Conservation (phyloP, 108 stramenopile genomes). For the Pseudonitzschia pungens region DNA sequence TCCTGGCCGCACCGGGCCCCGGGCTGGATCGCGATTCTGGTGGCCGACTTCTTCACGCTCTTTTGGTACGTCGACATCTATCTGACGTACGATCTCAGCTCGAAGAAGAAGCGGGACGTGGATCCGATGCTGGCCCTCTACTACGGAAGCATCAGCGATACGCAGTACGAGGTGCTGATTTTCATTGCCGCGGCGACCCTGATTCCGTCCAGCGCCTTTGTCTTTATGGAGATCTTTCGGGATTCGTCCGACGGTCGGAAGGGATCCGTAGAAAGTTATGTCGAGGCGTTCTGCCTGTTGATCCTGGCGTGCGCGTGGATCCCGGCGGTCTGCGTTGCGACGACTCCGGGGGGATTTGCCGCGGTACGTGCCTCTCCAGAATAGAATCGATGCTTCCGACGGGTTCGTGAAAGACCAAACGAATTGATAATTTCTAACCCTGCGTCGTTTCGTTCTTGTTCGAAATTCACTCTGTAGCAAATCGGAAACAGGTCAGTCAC, state of each 20-base stretch:
- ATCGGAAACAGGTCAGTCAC: slow-evolving; percentile 19
- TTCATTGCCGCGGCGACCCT: slow-evolving; percentile 45
- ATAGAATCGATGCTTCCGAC: no score
- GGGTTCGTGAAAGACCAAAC: no score
- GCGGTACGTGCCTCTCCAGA: slow-evolving; percentile 29
- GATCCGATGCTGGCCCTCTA: neutral
- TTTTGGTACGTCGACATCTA: slow-evolving; percentile 57
- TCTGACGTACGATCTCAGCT: slow-evolving; percentile 17
- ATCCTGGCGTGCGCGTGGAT: slow-evolving; percentile 61
- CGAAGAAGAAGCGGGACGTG: neutral
- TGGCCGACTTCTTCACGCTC: slow-evolving; percentile 49
- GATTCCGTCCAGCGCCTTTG: slow-evolving; percentile 42
- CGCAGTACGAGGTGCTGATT: slow-evolving; percentile 52
- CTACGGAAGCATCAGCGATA: slow-evolving; percentile 26
- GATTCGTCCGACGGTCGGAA: slow-evolving; percentile 45
- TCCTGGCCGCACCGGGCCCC: slow-evolving; percentile 76
- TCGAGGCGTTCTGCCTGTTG: slow-evolving; percentile 57
- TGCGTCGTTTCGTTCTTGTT: neutral
- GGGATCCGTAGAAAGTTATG: slow-evolving; percentile 39
- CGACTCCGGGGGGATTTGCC: slow-evolving; percentile 67
- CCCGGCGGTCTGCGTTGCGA: slow-evolving; percentile 53
- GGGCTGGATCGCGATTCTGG: slow-evolving; percentile 63
- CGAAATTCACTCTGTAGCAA: neutral
- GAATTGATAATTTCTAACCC: no score
- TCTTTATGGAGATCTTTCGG: slow-evolving; percentile 67